Evolutionary conservation across 805 yeast species (phyloP).

Genomic region (Metschnikowia lunata): DNA sequence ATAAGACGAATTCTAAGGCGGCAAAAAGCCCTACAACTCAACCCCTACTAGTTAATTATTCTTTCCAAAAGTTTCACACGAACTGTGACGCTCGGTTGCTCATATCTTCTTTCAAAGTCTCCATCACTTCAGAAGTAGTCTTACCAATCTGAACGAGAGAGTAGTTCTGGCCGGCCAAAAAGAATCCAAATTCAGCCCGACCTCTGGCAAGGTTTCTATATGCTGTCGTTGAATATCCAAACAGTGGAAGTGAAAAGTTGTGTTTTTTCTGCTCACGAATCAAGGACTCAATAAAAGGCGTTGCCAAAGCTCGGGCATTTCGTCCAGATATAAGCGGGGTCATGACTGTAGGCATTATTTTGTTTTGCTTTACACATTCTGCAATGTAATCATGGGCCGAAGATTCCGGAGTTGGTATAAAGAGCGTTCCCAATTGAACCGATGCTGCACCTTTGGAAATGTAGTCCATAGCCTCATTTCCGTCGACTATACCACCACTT

Average conservation of each 20-base stretch:
- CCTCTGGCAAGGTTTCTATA: conserved; percentile 22
- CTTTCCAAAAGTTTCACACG: too few species aligned
- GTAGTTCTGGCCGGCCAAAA: conserved; percentile 35
- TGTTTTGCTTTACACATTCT: conserved; percentile 4
- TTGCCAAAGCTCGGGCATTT: conserved; percentile 33
- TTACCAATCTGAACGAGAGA: conserved; percentile 17
- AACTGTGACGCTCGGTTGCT: too few species aligned
- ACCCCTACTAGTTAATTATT: too few species aligned
- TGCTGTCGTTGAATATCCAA: conserved; percentile 31
- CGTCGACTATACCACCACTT: conserved; percentile 50
- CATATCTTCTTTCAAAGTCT: conserved; percentile 14
- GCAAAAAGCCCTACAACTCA: too few species aligned
- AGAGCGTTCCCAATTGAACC: conserved; percentile 54
- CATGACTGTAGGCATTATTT: conserved; percentile 25
- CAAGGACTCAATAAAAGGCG: conserved; percentile 31
- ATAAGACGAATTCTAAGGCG: too few species aligned
- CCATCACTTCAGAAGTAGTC: conserved; percentile 22
- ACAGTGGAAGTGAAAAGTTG: conserved; percentile 26
- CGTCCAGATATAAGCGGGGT: conserved; percentile 36
- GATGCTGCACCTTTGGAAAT: conserved; percentile 45
- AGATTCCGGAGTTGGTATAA: conserved; percentile 36
- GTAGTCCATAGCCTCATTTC: conserved; percentile 24
- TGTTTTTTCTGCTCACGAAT: conserved; percentile 4
- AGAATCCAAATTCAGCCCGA: conserved; percentile 24
- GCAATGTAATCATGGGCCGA: conserved; percentile 18